Base-by-base conservation (phyloP, 2,329 filamentous ascomycete genomes). In the Byssoonygena ceratinophila region DNA sequence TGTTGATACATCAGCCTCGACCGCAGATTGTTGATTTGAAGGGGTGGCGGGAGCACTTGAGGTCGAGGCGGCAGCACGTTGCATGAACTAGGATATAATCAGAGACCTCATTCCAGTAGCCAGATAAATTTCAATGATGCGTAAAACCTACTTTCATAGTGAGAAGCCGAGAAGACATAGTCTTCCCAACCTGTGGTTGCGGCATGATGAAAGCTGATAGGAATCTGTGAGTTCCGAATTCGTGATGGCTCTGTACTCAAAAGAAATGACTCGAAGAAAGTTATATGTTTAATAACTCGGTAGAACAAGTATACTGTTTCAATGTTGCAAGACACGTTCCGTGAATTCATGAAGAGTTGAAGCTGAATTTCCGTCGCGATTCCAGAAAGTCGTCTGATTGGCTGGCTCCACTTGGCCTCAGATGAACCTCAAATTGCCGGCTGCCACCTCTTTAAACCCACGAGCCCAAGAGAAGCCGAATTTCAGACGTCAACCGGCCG, bases 111-210 rank as follows among this genome's bases (percentile, higher is more conserved):
- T n/a, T 32, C 3, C 27, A 2, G 25, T 31, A 11, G 23, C 12
- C 1, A 25, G 27, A 8, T 6, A 31, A 25, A 14, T 14, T 2
- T 32, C n/a, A 36, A 25, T 46, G 29, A 27, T 18, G 62, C 34
- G 27, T 43, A 3, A 46, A 41, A 51, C 59, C 23, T 64, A 76
- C 78, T 70, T 94, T 94, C 89, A 95, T 96, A 34, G 86, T 90
- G 64, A 94, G 76, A 45, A 96, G 82, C 59, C 89, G 83, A 54
- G 85, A 90, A 57, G 90, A 95, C 82, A 94, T 89, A 43, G 76
- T 77, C 68, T 84, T 85, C 29, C 79, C 79, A 44, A 74, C 55
- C 66, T 81, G 64, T 29, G 48, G 47, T 12, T 45, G 48, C 16
- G 56, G 46, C 56, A 58, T 58, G 46, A 31, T 48, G 54, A 34